phyloP scores from a whole-genome alignment of 164 flowering plant genomes.

The Buxus sempervirens region DNA sequence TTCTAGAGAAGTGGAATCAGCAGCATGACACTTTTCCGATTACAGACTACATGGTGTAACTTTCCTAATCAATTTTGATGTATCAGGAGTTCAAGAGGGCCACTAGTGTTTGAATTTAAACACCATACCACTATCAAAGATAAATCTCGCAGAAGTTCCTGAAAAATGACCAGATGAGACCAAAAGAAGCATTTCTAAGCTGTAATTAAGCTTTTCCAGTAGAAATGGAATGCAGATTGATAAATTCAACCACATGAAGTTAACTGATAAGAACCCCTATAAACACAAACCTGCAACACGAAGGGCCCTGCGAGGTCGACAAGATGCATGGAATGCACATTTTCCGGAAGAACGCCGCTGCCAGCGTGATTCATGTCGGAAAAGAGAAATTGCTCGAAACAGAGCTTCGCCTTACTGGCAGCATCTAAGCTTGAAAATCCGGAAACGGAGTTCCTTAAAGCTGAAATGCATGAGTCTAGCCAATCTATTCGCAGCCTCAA shows the following conservation, averaged over 20 bases:
- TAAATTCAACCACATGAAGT: too few relatives aligned
- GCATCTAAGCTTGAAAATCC: conserved; percentile 44
- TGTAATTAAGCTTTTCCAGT: background rate
- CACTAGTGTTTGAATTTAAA: too few relatives aligned
- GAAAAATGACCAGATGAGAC: background rate
- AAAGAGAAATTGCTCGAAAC: conserved; percentile 61
- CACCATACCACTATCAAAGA: background rate
- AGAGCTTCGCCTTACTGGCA: conserved; percentile 57
- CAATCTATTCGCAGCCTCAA: conserved; percentile 57
- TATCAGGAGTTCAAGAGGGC: too few relatives aligned
- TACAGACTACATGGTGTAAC: too few relatives aligned
- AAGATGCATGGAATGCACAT: conserved; percentile 59
- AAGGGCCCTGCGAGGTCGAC: conserved; percentile 82
- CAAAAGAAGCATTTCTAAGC: background rate
- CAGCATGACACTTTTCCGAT: background rate
- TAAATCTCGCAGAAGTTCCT: background rate
- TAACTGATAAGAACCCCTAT: background rate
- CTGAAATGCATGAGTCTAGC: conserved; percentile 53
- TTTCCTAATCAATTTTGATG: too few relatives aligned
- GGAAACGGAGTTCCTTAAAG: conserved; percentile 32
- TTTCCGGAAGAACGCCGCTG: conserved; percentile 61
- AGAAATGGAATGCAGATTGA: background rate
- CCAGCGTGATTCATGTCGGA: conserved; percentile 80
- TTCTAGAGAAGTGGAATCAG: background rate
- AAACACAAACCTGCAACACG: conserved; percentile 64